Evolutionary conservation across 192 early-diverging fungal genomes (phyloP).

Genomic region (Coemansia sp.): DNA sequence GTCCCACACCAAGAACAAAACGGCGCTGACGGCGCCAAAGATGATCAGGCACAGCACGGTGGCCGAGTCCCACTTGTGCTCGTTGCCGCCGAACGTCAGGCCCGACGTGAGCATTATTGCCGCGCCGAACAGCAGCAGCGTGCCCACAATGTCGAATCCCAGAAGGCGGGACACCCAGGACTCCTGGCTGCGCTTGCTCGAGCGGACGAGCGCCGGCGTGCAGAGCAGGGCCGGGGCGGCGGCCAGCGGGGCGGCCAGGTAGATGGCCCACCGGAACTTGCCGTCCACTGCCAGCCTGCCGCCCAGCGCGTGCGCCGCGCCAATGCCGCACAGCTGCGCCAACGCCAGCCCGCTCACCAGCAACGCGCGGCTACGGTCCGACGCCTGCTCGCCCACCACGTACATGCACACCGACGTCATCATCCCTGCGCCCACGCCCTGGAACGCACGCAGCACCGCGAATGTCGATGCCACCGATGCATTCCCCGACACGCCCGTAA

Average conservation of each 20-base stretch:
- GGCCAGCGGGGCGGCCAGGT: constrained; percentile 40
- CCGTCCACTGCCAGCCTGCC: constrained; percentile 34
- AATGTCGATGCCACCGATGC: constrained; percentile 23
- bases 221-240: constrained; percentile 34
- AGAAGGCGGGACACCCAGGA: constrained; percentile 18
- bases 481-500: constrained; percentile 30
- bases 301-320: constrained; percentile 42
- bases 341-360: constrained; percentile 27
- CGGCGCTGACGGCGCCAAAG: constrained; percentile 33
- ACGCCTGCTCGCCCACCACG: constrained; percentile 22
- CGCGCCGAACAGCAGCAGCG: constrained; percentile 33
- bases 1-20: constrained; percentile 38
- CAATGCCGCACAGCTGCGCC: constrained; percentile 43
- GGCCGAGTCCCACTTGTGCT: constrained; percentile 46
- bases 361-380: constrained; percentile 35
- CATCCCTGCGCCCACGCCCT: constrained; percentile 43
- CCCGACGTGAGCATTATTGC: constrained; percentile 41
- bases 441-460: constrained; percentile 37
- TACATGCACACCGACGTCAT: constrained; percentile 17
- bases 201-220: constrained; percentile 29
- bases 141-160: constrained; percentile 33
- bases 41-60: constrained; percentile 42
- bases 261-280: constrained; percentile 38
- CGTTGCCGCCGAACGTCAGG: constrained; percentile 48
- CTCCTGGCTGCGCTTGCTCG: constrained; percentile 15